Conservation (phyloP, 2,329 filamentous ascomycete species). For the Microdochium nivale region DNA sequence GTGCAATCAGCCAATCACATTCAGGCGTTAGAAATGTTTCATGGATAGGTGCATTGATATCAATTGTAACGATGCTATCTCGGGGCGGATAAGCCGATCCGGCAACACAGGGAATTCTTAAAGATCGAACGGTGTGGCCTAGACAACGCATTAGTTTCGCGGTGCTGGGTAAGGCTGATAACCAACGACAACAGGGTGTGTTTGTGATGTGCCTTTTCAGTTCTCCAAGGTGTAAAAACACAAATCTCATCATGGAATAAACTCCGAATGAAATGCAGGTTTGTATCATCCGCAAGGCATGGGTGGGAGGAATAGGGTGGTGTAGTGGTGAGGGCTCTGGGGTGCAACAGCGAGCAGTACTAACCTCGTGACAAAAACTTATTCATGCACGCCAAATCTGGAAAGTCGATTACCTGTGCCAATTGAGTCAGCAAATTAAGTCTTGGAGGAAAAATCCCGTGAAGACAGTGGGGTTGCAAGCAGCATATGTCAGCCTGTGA, state of each 20-base stretch:
- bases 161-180: background rate
- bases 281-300: slow-evolving; percentile 37
- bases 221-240: slow-evolving; percentile 51
- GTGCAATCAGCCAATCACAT: background rate
- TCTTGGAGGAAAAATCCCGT: background rate
- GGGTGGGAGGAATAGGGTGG: too few relatives aligned
- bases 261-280: slow-evolving; percentile 36
- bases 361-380: background rate
- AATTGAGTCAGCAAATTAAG: slow-evolving; percentile 7
- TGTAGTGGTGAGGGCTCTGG: background rate
- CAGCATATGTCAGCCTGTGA: slow-evolving; percentile 15
- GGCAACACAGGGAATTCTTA: too few relatives aligned
- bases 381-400: background rate
- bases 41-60: background rate
- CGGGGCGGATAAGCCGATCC: background rate
- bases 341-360: background rate
- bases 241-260: slow-evolving; percentile 43
- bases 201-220: slow-evolving; percentile 33
- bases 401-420: slow-evolving; percentile 9
- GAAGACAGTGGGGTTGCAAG: slow-evolving; percentile 3
- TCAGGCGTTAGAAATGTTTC: background rate
- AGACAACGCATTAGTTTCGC: background rate
- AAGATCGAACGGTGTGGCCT: background rate
- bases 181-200: slow-evolving; percentile 1
- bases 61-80: background rate